Evolutionary conservation across 2,329 filamentous ascomycete species (phyloP), one percentile per base, ranked within the genome.

Genomic region (Drechmeria coniospora): DNA sequence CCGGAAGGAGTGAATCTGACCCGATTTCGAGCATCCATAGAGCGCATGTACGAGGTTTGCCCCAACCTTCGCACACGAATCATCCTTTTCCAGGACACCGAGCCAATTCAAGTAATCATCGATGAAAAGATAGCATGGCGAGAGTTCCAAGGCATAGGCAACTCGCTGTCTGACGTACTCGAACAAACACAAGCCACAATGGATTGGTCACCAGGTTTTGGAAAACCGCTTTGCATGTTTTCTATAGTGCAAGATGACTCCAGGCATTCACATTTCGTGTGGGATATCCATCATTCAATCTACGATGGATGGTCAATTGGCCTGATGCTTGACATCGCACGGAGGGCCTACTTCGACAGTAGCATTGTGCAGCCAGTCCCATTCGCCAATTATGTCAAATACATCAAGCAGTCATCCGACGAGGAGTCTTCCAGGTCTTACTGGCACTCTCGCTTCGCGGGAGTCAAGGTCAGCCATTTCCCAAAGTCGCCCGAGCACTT

Each of bases 11-110:
- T 44, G 4, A 36, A 50, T 6, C 13, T 46, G 22, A 15, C 21
- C 9, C 32, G 29, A 0, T 49, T 52, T 35, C 41, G 44, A 30
- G 26, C 32, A 1, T 43, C 48, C 3, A 52, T 47, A 49, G 35
- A 36, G 12, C 13, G 15, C 6, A 33, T 32, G 4, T 14, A 28
- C 13, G 10, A 15, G 6, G 18, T 21, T 7, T 29, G 26, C 13
- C 12, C 28, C 7, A 39, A 35, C 21, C 30, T 39, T 4, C 35
- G 36, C 9, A 38, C 36, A 4, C 32, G 37, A 5, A 35, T 39
- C 6, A 18, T 36, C 4, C 10, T 33, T 6, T 12, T 28, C 8
- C 19, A 24, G n/a, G 27, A 27, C 5, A 28, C 12, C 25, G 14
- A 22, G 28, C 29, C 15, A 5, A 22, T 34, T 2, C 36, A 39